Conservation (phyloP, 768 basidiomycete species). For the Mycena floridula region DNA sequence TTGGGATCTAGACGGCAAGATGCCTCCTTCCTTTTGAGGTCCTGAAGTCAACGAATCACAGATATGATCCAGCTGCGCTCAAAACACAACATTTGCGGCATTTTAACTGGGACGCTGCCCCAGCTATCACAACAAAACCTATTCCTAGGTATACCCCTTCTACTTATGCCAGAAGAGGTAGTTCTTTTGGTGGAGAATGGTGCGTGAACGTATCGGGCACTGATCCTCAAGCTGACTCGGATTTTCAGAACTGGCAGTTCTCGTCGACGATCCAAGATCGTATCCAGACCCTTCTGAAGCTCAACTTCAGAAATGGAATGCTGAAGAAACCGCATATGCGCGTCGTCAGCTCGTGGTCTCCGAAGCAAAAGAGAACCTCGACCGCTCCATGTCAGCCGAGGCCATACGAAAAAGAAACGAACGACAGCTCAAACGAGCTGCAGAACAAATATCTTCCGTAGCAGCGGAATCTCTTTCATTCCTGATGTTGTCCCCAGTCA, state of each 20-base stretch:
- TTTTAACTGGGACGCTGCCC: conserved; percentile 86
- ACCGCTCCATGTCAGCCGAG: conserved; percentile 45
- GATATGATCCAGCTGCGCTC: no score
- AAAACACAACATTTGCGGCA: conserved; percentile 76
- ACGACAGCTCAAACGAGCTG: conserved; percentile 43
- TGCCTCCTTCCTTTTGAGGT: no score
- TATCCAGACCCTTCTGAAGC: conserved; percentile 42
- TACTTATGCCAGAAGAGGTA: conserved; percentile 88
- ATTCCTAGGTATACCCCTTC: conserved; percentile 88
- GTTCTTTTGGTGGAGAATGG: conserved; percentile 82
- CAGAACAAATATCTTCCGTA: no score
- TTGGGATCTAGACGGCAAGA: no score
- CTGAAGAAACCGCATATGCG: conserved; percentile 38
- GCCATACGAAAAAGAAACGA: conserved; percentile 69
- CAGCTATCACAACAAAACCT: conserved; percentile 95
- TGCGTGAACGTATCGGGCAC: no score
- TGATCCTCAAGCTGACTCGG: no score
- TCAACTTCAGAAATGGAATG: conserved; percentile 50
- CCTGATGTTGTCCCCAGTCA: not conserved
- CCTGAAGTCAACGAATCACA: no score
- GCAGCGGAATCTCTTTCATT: not conserved
- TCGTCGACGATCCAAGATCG: conserved; percentile 67
- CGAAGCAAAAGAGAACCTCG: conserved; percentile 33
- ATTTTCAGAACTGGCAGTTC: conserved; percentile 59
- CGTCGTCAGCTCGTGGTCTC: conserved; percentile 42